These are phyloP conservation scores for Kodamaea sp. DNA, from an alignment of 1,139 yeast species.

Conservation along the genomic window DNA sequence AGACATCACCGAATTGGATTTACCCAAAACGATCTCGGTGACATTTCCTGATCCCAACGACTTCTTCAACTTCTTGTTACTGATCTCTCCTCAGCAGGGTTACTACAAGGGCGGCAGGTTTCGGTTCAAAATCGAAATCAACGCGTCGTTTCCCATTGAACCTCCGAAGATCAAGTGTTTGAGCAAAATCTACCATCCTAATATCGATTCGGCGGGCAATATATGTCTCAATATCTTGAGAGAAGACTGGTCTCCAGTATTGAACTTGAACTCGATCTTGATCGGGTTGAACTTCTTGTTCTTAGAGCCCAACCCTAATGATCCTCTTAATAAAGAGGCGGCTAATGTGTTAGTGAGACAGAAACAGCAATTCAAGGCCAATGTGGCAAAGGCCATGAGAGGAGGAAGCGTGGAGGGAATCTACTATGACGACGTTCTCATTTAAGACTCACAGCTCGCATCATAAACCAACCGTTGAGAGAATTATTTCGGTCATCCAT, in stretches of 20 bases:
- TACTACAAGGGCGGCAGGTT: constrained; percentile 71
- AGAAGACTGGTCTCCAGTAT: constrained; percentile 96
- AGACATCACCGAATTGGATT: constrained; percentile 68
- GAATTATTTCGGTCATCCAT: too few species aligned
- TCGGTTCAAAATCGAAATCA: constrained; percentile 62
- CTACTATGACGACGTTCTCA: constrained; percentile 60
- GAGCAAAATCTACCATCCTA: constrained; percentile 86
- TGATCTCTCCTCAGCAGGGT: constrained; percentile 77
- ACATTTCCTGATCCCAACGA: constrained; percentile 57
- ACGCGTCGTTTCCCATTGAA: constrained; percentile 82
- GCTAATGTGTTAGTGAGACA: constrained; percentile 71
- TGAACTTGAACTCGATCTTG: constrained; percentile 76
- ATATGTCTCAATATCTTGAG: constrained; percentile 87
- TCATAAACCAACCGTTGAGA: too few species aligned
- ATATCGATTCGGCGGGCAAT: constrained; percentile 86
- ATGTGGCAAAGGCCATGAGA: constrained; percentile 66
- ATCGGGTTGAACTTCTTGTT: constrained; percentile 86
- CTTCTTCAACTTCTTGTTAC: constrained; percentile 61
- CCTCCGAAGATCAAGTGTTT: constrained; percentile 83
- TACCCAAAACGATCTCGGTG: constrained; percentile 64
- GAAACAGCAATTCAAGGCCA: constrained; percentile 53
- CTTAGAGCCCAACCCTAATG: constrained; percentile 87
- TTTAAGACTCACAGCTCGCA: too few species aligned
- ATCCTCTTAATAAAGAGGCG: constrained; percentile 90
- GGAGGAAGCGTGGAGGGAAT: constrained; percentile 68